These are phyloP conservation scores for Aspergillus heteromorphus DNA, from an alignment of 495 filamentous ascomycete genomes.

Conservation along the genomic window DNA sequence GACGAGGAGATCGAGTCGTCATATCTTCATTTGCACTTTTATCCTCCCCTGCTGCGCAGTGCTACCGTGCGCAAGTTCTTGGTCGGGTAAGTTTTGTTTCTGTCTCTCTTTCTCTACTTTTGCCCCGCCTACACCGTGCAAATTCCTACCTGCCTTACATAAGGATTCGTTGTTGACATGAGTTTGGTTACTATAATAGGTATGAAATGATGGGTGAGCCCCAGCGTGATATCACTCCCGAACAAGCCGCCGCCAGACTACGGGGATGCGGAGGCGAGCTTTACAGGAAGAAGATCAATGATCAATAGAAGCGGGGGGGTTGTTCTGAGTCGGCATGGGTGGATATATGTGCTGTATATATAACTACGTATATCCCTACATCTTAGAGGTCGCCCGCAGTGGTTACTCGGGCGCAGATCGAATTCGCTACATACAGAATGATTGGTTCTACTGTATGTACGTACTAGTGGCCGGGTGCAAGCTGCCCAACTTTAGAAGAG, in stretches of 20 bases:
- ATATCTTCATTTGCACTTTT: constrained; percentile 96
- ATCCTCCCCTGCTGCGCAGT: constrained; percentile 85
- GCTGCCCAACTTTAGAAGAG: too few relatives aligned
- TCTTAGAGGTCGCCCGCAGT: too few relatives aligned
- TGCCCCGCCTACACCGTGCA: too few relatives aligned
- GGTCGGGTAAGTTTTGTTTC: constrained; percentile 67
- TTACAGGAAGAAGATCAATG: constrained; percentile 65
- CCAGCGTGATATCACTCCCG: constrained; percentile 94
- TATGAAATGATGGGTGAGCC: constrained; percentile 96
- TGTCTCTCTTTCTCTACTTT: too few relatives aligned
- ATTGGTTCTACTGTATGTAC: too few relatives aligned
- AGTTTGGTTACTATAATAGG: too few relatives aligned
- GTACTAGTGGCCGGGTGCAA: too few relatives aligned
- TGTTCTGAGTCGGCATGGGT: not conserved
- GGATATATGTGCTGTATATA: not conserved
- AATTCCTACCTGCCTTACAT: too few relatives aligned
- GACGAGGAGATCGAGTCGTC: constrained; percentile 78
- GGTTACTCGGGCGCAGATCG: too few relatives aligned
- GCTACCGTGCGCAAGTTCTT: constrained; percentile 94
- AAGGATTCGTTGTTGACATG: too few relatives aligned
- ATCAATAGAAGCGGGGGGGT: not conserved
- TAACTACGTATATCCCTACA: not conserved
- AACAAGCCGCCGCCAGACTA: constrained; percentile 81
- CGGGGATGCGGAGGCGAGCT: constrained; percentile 71
- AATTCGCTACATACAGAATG: too few relatives aligned